Evolutionary conservation across 192 early-diverging fungal genomes (phyloP).

Genomic region (Chytriomyces hyalinus): DNA sequence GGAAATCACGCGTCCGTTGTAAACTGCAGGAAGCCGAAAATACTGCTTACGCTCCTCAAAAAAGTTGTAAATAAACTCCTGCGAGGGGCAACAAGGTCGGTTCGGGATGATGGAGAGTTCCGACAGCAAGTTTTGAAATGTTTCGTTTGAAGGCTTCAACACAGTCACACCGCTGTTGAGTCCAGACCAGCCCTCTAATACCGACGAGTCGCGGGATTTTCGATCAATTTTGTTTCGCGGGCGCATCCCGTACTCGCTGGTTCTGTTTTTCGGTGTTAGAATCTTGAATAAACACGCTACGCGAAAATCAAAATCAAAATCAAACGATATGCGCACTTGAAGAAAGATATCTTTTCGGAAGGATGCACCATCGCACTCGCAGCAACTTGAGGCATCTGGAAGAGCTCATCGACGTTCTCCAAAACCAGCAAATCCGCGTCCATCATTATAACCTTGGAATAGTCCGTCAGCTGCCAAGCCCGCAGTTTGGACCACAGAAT

Average conservation of each 20-base stretch:
- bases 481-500: slow-evolving; percentile 35
- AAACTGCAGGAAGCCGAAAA: slow-evolving; percentile 32
- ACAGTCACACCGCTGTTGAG: slow-evolving; percentile 42
- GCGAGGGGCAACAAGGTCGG: slow-evolving; percentile 40
- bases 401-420: slow-evolving; percentile 34
- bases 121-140: slow-evolving; percentile 19
- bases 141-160: slow-evolving; percentile 39
- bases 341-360: slow-evolving; percentile 34
- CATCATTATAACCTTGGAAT: slow-evolving; percentile 35
- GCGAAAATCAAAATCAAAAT: neutral
- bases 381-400: slow-evolving; percentile 30
- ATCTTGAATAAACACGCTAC: neutral
- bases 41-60: slow-evolving; percentile 37
- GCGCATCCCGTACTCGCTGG: slow-evolving; percentile 17
- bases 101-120: slow-evolving; percentile 38
- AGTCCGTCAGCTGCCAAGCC: slow-evolving; percentile 29
- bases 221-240: slow-evolving; percentile 22
- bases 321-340: neutral
- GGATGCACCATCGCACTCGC: slow-evolving; percentile 13
- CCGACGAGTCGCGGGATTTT: slow-evolving; percentile 6
- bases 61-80: slow-evolving; percentile 43
- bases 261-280: neutral
- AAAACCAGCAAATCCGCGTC: slow-evolving; percentile 35
- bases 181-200: slow-evolving; percentile 35
- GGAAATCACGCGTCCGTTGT: slow-evolving; percentile 32